phyloP scores from a whole-genome alignment of 441 rosid species.

The Gossypium trilobum region DNA sequence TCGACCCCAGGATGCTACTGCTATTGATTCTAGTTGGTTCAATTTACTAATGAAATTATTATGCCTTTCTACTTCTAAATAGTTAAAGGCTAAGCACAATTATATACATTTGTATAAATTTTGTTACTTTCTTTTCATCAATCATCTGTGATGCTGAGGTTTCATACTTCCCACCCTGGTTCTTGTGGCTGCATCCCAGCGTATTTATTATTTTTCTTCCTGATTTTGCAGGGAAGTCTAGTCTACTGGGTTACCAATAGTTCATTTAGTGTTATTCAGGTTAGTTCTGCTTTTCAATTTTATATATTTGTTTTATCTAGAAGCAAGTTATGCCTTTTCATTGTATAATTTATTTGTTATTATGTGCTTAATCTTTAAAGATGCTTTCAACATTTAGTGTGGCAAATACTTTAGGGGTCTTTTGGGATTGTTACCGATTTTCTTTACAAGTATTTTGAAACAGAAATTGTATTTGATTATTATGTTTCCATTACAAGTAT shows the following conservation, averaged over 20 bases:
- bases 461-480: not conserved
- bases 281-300: conserved; percentile 17
- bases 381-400: not conserved
- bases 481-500: not conserved
- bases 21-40: not conserved
- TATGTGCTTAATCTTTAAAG: not conserved
- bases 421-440: not conserved
- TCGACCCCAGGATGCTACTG: not conserved
- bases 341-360: not conserved
- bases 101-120: too few species aligned
- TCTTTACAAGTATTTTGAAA: not conserved
- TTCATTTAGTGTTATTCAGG: conserved; percentile 62
- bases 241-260: conserved; percentile 84
- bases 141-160: not conserved
- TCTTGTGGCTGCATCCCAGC: conserved; percentile 7
- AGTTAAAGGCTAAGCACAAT: too few species aligned
- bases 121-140: not conserved
- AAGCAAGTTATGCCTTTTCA: not conserved
- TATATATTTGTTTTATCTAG: not conserved
- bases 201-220: conserved; percentile 1
- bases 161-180: not conserved
- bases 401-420: not conserved
- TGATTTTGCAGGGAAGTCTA: conserved; percentile 66
- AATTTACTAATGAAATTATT: not conserved
- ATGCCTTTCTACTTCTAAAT: not conserved